A percentile compares a stretch with the other conserved stretches of the same genome.
These are phyloP conservation scores for Lasiodiplodia sp. DNA, from an alignment of 2,329 filamentous ascomycete species.

Conservation along the genomic window DNA sequence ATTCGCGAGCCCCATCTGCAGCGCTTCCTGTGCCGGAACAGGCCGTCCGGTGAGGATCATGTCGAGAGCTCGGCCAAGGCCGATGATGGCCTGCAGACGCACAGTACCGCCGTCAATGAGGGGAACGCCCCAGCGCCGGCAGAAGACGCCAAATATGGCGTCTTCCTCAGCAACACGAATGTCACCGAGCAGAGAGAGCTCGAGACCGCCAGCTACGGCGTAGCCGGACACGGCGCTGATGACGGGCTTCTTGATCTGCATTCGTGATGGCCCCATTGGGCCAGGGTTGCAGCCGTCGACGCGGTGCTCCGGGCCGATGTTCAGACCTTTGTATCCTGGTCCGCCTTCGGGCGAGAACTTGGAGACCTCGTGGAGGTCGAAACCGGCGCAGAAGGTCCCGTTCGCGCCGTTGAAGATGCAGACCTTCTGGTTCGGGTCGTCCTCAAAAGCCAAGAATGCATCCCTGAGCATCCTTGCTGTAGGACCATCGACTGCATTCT, in stretches of 20 bases:
- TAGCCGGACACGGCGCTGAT: slow-evolving; percentile 61
- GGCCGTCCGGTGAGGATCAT: slow-evolving; percentile 64
- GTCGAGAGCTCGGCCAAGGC: slow-evolving; percentile 54
- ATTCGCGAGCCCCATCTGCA: no score
- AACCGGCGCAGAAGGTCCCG: slow-evolving; percentile 61
- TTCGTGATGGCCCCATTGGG: slow-evolving; percentile 60
- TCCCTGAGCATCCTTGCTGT: slow-evolving; percentile 58
- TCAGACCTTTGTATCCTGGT: not conserved
- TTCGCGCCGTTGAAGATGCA: slow-evolving; percentile 59
- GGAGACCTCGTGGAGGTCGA: slow-evolving; percentile 59
- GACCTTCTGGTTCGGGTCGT: slow-evolving; percentile 59
- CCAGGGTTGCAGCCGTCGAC: slow-evolving; percentile 50
- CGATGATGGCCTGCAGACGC: slow-evolving; percentile 59
- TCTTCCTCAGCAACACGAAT: slow-evolving; percentile 62
- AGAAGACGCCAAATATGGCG: slow-evolving; percentile 64
- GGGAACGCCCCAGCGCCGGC: slow-evolving; percentile 61
- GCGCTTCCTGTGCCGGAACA: slow-evolving; percentile 58
- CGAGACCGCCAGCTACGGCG: slow-evolving; percentile 63
- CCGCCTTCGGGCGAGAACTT: slow-evolving; percentile 28
- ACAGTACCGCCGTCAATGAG: slow-evolving; percentile 63
- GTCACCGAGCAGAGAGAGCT: slow-evolving; percentile 61
- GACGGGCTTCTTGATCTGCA: slow-evolving; percentile 60
- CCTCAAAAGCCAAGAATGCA: slow-evolving; percentile 59
- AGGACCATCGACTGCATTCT: slow-evolving; percentile 60
- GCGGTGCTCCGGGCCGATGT: slow-evolving; percentile 35